These are phyloP conservation scores for Urtica urens DNA, from an alignment of 306 rosid species.

Conservation along the genomic window DNA sequence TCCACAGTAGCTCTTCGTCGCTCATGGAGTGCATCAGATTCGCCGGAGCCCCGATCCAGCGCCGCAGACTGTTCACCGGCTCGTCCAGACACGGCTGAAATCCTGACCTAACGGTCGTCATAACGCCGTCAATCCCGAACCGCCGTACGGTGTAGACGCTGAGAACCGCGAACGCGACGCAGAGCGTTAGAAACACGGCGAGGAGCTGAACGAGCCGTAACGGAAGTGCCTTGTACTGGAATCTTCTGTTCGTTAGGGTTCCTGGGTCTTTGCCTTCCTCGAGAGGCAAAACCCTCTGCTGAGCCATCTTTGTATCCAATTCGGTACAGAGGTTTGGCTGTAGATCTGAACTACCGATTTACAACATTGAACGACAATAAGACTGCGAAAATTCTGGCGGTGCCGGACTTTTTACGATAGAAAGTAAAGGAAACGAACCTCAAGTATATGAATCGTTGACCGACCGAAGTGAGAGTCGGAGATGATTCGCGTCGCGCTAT, in stretches of 20 bases:
- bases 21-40: constrained; percentile 60
- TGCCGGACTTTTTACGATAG: neutral
- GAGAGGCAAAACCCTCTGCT: constrained; percentile 43
- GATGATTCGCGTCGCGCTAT: neutral
- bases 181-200: constrained; percentile 48
- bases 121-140: constrained; percentile 51
- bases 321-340: neutral
- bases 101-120: constrained; percentile 33
- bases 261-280: constrained; percentile 71
- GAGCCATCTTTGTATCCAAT: constrained; percentile 40
- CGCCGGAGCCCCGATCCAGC: constrained; percentile 54
- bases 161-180: constrained; percentile 50
- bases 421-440: neutral
- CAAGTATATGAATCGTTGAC: neutral
- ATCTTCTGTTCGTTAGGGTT: constrained; percentile 23
- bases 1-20: constrained; percentile 69
- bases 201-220: constrained; percentile 44
- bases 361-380: too few species aligned
- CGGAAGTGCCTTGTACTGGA: constrained; percentile 53
- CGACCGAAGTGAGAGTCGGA: neutral
- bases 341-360: neutral
- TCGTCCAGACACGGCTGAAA: constrained; percentile 63
- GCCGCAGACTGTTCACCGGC: constrained; percentile 31
- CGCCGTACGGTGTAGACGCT: constrained; percentile 59
- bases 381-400: too few species aligned